Conservation (phyloP, 2,329 filamentous ascomycete species). For the Sclerotinia minor region DNA sequence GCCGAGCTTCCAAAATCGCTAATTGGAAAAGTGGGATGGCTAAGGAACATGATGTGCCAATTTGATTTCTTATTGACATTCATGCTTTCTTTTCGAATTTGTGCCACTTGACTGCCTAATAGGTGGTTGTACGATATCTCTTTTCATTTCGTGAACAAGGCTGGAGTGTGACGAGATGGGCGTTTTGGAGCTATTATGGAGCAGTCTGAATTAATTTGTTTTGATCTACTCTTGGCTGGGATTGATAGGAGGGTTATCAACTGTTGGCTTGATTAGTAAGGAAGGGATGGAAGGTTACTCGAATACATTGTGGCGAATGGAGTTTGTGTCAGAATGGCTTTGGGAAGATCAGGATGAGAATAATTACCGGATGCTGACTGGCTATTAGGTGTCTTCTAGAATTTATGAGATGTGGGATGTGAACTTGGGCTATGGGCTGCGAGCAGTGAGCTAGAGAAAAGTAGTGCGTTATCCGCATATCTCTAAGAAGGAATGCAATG, state of each 20-base stretch:
- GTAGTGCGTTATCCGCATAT: not conserved
- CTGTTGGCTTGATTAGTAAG: constrained; percentile 1
- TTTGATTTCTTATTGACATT: not conserved
- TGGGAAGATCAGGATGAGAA: not conserved
- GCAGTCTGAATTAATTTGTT: constrained; percentile 5
- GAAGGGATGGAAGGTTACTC: not conserved
- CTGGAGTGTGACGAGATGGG: not conserved
- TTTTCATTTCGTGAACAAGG: constrained; percentile 11
- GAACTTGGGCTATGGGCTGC: not conserved
- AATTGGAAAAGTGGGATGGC: not conserved
- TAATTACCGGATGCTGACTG: not conserved
- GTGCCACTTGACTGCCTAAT: not conserved
- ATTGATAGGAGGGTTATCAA: not conserved
- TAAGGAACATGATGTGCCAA: not conserved
- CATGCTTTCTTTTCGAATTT: not conserved
- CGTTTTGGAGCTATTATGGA: constrained; percentile 1
- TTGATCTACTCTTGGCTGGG: not conserved
- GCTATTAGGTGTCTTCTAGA: not conserved
- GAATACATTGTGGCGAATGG: constrained; percentile 7
- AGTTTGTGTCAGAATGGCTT: constrained; percentile 6
- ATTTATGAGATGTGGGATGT: not conserved
- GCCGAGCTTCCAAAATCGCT: constrained; percentile 2
- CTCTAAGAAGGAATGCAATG: not conserved
- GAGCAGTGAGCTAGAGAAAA: not conserved
- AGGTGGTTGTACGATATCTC: constrained; percentile 15